Conservation (phyloP, 2,329 filamentous ascomycete species). For the Orbilia blumenaviensis region DNA sequence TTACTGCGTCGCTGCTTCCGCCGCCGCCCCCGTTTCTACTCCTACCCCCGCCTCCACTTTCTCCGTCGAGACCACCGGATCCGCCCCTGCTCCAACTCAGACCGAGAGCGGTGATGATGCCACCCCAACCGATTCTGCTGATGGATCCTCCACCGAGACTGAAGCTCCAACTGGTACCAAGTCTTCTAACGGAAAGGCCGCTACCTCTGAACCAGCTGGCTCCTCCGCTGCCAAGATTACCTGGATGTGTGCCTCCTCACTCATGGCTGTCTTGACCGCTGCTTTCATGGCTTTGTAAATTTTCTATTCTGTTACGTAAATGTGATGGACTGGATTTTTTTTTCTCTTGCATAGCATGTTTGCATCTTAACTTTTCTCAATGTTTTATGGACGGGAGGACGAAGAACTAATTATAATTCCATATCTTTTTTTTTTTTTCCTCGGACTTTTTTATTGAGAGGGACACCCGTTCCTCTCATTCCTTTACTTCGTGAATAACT, state of each 20-base stretch:
- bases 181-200: conserved; percentile 6
- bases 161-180: conserved; percentile 2
- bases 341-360: conserved; percentile 24
- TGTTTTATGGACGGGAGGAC: neutral
- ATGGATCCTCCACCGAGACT: conserved; percentile 7
- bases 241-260: conserved; percentile 53
- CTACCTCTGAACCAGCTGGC: conserved; percentile 19
- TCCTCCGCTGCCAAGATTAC: conserved; percentile 40
- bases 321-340: neutral
- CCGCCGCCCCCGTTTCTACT: neutral
- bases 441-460: neutral
- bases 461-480: no score
- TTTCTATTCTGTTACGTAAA: neutral
- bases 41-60: conserved; percentile 46
- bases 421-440: neutral
- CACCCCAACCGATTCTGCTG: conserved; percentile 7
- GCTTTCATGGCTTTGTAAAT: conserved; percentile 52
- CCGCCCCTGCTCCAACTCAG: neutral
- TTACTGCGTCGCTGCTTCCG: conserved; percentile 46
- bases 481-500: neutral
- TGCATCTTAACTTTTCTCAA: neutral
- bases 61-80: conserved; percentile 24
- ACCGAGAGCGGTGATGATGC: neutral
- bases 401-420: neutral
- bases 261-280: conserved; percentile 50